Percentiles rank a stretch among this genome's conserved stretches.
Conservation (phyloP, 495 filamentous ascomycete species). For the Daldinia loculata region DNA sequence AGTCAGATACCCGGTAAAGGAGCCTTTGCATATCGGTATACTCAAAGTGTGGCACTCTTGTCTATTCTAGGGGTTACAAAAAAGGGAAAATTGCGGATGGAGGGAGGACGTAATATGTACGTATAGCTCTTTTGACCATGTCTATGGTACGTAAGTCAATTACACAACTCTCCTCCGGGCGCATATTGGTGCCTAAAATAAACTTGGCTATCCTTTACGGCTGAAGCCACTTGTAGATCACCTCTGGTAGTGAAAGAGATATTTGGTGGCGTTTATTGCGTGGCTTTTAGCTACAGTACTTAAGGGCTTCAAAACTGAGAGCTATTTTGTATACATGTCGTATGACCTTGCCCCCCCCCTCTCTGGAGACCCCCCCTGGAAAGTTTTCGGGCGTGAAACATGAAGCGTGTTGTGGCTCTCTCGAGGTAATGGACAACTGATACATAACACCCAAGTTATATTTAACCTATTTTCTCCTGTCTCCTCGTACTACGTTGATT, state of each 20-base stretch:
- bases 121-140: not conserved
- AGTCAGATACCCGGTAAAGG: slow-evolving; percentile 34
- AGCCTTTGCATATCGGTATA: slow-evolving; percentile 16
- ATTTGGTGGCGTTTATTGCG: not conserved
- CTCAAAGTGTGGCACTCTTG: slow-evolving; percentile 2
- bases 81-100: slow-evolving; percentile 4
- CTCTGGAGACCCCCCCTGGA: slow-evolving; percentile 11
- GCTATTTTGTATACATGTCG: not conserved
- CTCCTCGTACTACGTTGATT: not conserved
- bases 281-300: not conserved
- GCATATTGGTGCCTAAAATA: not conserved
- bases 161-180: slow-evolving; percentile 26
- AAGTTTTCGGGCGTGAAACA: slow-evolving; percentile 36
- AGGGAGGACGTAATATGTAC: slow-evolving; percentile 10
- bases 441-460: not conserved
- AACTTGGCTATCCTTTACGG: not conserved
- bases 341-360: not conserved
- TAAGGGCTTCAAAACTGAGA: not conserved
- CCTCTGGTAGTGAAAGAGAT: not conserved
- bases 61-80: slow-evolving; percentile 7
- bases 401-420: slow-evolving; percentile 40
- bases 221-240: not conserved
- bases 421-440: not conserved
- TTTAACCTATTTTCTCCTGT: not conserved
- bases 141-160: slow-evolving; percentile 21